A percentile compares a stretch with the other conserved stretches of the same genome.
Evolutionary conservation across 305 asterid species (phyloP).

Genomic region (Fraxinus dipetala): DNA sequence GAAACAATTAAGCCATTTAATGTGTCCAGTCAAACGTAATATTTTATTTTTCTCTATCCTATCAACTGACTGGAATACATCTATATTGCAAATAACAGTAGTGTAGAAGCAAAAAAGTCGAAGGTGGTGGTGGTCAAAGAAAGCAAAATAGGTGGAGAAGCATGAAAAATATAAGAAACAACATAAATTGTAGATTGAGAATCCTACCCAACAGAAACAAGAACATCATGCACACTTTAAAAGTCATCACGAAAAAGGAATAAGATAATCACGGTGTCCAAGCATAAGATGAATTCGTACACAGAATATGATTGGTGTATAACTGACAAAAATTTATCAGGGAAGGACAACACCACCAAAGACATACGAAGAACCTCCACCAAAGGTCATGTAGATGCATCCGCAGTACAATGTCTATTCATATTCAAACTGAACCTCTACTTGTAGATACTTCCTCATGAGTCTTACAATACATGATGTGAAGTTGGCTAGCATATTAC

Average conservation of each 20-base stretch:
- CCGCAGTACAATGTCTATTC: conserved; percentile 37
- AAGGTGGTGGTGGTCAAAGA: neutral
- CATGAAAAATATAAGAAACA: neutral
- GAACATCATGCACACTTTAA: neutral
- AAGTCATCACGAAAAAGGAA: neutral
- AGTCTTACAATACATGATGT: conserved; percentile 66
- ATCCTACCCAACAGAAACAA: neutral
- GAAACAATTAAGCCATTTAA: neutral
- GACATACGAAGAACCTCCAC: neutral
- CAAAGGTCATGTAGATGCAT: conserved; percentile 16
- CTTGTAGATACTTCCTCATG: conserved; percentile 67
- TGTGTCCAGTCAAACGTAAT: neutral
- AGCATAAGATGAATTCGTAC: neutral
- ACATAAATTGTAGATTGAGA: neutral
- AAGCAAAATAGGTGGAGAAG: neutral
- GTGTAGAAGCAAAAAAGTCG: neutral
- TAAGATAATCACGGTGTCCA: neutral
- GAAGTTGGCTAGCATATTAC: conserved; percentile 63
- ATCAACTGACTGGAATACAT: neutral
- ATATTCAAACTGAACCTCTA: conserved; percentile 70
- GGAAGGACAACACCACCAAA: neutral
- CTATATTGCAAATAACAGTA: neutral
- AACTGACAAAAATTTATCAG: neutral
- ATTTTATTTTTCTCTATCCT: neutral
- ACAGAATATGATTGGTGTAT: conserved; percentile 4